Evolutionary conservation across 805 yeast species (phyloP), one percentile per base, ranked within the genome.

Genomic region (Myxozyma nipponensis): DNA sequence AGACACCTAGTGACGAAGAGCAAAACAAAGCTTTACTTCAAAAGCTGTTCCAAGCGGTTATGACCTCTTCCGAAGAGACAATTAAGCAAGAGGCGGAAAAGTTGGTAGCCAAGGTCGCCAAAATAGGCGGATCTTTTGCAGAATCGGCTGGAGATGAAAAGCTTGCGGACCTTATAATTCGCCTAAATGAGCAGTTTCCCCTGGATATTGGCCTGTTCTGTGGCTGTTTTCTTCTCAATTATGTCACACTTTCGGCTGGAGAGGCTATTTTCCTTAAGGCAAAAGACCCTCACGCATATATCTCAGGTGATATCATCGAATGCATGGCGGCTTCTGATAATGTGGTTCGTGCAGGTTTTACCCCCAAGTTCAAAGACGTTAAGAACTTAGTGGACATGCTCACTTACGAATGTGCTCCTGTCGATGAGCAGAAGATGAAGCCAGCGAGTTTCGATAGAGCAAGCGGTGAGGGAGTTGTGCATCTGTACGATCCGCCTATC

Each of bases 321-420:
- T 93, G 98, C 75, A 93, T 93, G 99, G 98, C 98, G 39, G 97
- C 98, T 6, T 84, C 95, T 37, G 99, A 93, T 69, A 93, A 93
- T 64, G 99, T 93, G 50, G 97, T 93, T 44, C 81, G 99, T 69
- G 95, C 97, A 3, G 99, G 98, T 13, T 93, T 93, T 76, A 93
- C 99, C n/a, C 98, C 99, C 56, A 93, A 93, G 70, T 93, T 91
- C 75, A 93, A 91, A 72, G 99, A 93, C 69, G 98, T 93, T 54
- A 71, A 82, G 52, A 88, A 85, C 63, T 79, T 93, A 65, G 97
- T 93, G 39, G 80, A 78, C 47, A 87, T 87, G 93, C 79, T 93
- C 67, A 90, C 96, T 2, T 93, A 91, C 68, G 76, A 86, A 24
- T 85, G 85, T 63, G 95, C 86, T 47, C 82, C 95, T 22, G 96